phyloP scores from a whole-genome alignment of 805 yeast species.

The Henningerozyma blattae region DNA sequence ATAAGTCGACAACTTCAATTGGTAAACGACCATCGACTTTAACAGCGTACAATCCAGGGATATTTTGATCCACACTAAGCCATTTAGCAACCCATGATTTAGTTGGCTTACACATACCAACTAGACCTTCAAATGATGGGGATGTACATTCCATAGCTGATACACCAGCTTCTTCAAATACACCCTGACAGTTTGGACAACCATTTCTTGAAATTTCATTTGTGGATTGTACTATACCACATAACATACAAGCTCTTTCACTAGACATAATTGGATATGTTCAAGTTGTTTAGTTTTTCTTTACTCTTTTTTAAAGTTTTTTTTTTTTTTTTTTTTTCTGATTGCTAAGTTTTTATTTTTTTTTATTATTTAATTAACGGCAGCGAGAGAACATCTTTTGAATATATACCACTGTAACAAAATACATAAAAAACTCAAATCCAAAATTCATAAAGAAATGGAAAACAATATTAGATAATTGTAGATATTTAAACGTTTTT shows the following conservation, averaged over 20 bases:
- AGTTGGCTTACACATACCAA: constrained; percentile 76
- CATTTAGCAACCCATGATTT: constrained; percentile 94
- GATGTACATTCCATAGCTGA: constrained; percentile 86
- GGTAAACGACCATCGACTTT: constrained; percentile 88
- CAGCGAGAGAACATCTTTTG: too few relatives aligned
- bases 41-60: constrained; percentile 86
- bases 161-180: constrained; percentile 76
- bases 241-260: constrained; percentile 94
- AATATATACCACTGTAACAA: too few relatives aligned
- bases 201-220: constrained; percentile 72
- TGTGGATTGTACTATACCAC: constrained; percentile 83
- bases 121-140: constrained; percentile 91
- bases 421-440: too few relatives aligned
- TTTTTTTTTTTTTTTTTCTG: too few relatives aligned
- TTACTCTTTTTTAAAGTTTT: too few relatives aligned
- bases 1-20: constrained; percentile 63
- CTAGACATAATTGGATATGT: too few relatives aligned
- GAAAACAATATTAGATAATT: too few relatives aligned
- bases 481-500: too few relatives aligned
- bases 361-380: too few relatives aligned
- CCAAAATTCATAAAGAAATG: too few relatives aligned
- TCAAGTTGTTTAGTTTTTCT: too few relatives aligned
- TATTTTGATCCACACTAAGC: constrained; percentile 82
- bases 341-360: too few relatives aligned
- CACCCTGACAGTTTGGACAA: constrained; percentile 93